Evolutionary conservation across 164 flowering plant genomes (phyloP).

Genomic region (Kingdonia uniflora): DNA sequence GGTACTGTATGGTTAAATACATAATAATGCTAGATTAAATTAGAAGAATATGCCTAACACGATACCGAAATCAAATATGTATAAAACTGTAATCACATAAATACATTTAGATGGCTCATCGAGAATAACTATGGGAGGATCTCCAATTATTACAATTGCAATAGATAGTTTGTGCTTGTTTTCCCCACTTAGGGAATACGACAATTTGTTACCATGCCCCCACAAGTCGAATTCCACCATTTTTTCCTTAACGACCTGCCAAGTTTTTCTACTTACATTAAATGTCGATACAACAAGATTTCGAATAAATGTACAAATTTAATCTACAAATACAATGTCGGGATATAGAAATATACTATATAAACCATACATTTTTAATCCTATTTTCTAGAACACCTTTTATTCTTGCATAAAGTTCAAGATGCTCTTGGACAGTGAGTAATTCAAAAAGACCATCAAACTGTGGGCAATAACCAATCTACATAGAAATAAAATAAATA

Average conservation of each 20-base stretch:
- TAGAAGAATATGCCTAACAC: too few relatives aligned
- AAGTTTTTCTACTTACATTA: constrained; percentile 8
- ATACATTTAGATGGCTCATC: constrained; percentile 98
- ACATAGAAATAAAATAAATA: too few relatives aligned
- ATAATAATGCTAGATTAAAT: too few relatives aligned
- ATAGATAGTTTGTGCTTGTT: constrained; percentile 93
- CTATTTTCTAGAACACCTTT: constrained; percentile 72
- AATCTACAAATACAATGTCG: too few relatives aligned
- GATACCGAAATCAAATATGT: too few relatives aligned
- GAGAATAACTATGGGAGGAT: constrained; percentile 94
- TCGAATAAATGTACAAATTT: neutral
- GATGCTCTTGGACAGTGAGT: constrained; percentile 83
- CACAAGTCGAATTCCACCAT: constrained; percentile 81
- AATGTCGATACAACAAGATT: neutral
- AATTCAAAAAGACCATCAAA: constrained; percentile 86
- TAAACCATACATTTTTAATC: constrained; percentile 50
- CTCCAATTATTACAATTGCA: constrained; percentile 97
- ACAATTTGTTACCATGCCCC: constrained; percentile 80
- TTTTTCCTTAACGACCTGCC: constrained; percentile 81
- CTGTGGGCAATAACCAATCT: constrained; percentile 99
- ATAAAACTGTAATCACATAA: neutral
- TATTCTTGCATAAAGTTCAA: constrained; percentile 93
- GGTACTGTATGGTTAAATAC: too few relatives aligned
- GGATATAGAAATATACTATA: neutral
- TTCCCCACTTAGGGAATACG: constrained; percentile 90